Conservation (phyloP, 805 yeast species). For the Myxozyma nipponensis region DNA sequence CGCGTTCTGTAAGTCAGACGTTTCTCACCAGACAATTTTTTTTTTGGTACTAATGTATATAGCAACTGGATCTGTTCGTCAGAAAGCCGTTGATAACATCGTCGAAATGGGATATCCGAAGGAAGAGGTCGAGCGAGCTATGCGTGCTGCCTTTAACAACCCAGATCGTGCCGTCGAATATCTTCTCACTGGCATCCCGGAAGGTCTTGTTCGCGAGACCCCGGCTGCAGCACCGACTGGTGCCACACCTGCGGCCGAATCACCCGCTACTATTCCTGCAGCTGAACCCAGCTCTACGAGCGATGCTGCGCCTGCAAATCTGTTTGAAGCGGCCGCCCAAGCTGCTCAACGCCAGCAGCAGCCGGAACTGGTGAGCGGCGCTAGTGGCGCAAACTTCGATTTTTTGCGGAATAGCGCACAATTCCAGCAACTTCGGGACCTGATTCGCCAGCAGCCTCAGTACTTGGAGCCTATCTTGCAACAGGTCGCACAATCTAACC, state of each 20-base stretch:
- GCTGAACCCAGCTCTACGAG: conserved; percentile 28
- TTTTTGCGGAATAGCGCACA: conserved; percentile 36
- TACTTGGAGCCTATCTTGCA: conserved; percentile 78
- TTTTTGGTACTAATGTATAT: conserved; percentile 42
- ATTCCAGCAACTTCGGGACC: conserved; percentile 62
- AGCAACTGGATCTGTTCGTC: conserved; percentile 74
- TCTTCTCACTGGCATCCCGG: conserved; percentile 85
- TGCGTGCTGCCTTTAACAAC: conserved; percentile 92
- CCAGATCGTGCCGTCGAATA: conserved; percentile 98
- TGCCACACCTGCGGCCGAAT: conserved; percentile 27
- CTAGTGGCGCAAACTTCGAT: conserved; percentile 46
- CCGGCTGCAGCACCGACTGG: conserved; percentile 31
- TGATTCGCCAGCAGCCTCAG: conserved; percentile 82
- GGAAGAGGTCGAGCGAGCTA: conserved; percentile 79
- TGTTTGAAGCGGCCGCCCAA: conserved; percentile 40
- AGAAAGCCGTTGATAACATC: conserved; percentile 72
- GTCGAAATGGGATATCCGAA: conserved; percentile 96
- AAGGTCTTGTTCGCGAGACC: conserved; percentile 42
- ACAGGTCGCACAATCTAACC: conserved; percentile 75
- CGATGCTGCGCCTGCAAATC: conserved; percentile 38
- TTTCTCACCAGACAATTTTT: conserved; percentile 16
- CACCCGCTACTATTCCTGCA: conserved; percentile 31
- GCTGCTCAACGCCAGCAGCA: conserved; percentile 44
- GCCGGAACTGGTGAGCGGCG: conserved; percentile 32
- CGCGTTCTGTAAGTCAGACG: conserved; percentile 33